phyloP scores from a whole-genome alignment of 192 early-diverging fungal genomes.

The Mortierella claussenii region DNA sequence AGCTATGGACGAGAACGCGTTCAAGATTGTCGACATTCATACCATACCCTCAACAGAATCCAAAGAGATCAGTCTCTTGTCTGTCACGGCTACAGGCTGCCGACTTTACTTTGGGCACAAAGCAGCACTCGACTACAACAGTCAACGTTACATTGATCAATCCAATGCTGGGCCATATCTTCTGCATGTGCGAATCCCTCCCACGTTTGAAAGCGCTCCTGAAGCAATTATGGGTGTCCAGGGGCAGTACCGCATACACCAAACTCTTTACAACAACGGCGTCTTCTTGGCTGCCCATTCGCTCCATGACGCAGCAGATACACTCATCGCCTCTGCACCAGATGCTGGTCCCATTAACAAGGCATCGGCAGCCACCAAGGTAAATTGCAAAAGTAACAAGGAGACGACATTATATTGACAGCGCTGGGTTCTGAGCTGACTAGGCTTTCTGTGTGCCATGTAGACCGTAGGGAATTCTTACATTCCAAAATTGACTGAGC shows the following conservation, averaged over 20 bases:
- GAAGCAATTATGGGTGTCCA: slow-evolving; percentile 26
- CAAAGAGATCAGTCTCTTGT: slow-evolving; percentile 75
- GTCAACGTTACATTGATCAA: slow-evolving; percentile 23
- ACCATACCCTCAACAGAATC: slow-evolving; percentile 73
- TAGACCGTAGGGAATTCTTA: slow-evolving; percentile 35
- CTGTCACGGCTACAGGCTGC: slow-evolving; percentile 78
- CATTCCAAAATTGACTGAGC: slow-evolving; percentile 58
- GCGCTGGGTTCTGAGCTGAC: no score
- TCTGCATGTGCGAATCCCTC: slow-evolving; percentile 76
- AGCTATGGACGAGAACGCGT: slow-evolving; percentile 53
- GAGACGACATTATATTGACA: no score
- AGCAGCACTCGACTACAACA: slow-evolving; percentile 30
- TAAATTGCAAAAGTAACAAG: no score
- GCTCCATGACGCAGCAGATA: slow-evolving; percentile 76
- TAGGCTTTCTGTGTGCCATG: neutral
- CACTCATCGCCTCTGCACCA: slow-evolving; percentile 68
- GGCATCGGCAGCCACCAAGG: slow-evolving; percentile 37
- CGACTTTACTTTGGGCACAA: slow-evolving; percentile 79
- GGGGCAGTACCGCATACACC: slow-evolving; percentile 64
- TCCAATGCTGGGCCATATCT: slow-evolving; percentile 56
- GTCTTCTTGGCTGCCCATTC: slow-evolving; percentile 73
- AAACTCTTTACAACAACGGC: slow-evolving; percentile 74
- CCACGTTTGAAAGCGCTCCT: slow-evolving; percentile 56
- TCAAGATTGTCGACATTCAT: slow-evolving; percentile 83
- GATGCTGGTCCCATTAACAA: slow-evolving; percentile 69